Evolutionary conservation across 345 rosid genomes (phyloP).

Genomic region (Carallia pectinifolia): DNA sequence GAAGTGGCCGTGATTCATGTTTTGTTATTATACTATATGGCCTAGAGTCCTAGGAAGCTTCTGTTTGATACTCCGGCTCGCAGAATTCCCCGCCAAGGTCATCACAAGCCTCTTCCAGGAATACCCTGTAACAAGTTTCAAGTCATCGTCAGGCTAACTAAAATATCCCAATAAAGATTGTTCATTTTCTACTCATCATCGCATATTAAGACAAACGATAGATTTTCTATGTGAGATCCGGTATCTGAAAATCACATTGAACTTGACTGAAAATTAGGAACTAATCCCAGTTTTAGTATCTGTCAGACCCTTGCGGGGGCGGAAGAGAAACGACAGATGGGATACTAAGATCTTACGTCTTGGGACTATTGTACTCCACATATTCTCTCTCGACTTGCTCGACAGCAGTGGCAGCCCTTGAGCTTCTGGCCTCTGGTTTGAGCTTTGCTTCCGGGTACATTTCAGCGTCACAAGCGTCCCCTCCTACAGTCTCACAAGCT

Average conservation of each 20-base stretch:
- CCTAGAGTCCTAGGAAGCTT: slow-evolving; percentile 28
- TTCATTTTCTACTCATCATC: neutral
- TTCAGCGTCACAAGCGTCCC: slow-evolving; percentile 54
- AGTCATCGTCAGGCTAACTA: neutral
- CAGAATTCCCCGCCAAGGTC: slow-evolving; percentile 97
- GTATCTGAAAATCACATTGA: too few species aligned
- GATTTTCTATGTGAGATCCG: too few species aligned
- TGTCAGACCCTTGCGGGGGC: too few species aligned
- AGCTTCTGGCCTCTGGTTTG: slow-evolving; percentile 31
- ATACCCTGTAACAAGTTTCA: slow-evolving; percentile 47
- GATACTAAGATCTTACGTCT: slow-evolving; percentile 50
- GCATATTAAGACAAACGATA: neutral
- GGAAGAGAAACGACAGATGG: neutral
- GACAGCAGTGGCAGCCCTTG: slow-evolving; percentile 22
- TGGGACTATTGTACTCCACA: slow-evolving; percentile 53
- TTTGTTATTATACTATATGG: neutral
- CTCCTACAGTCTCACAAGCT: slow-evolving; percentile 65
- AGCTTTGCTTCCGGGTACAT: slow-evolving; percentile 75
- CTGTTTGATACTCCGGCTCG: slow-evolving; percentile 50
- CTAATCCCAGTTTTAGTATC: too few species aligned
- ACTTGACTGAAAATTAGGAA: too few species aligned
- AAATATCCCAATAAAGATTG: neutral
- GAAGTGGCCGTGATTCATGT: neutral
- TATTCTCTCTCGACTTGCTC: slow-evolving; percentile 73
- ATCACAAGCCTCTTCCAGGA: slow-evolving; percentile 78